Base-by-base conservation (phyloP, 1,139 yeast species). In the Suhomyces chickasaworum region DNA sequence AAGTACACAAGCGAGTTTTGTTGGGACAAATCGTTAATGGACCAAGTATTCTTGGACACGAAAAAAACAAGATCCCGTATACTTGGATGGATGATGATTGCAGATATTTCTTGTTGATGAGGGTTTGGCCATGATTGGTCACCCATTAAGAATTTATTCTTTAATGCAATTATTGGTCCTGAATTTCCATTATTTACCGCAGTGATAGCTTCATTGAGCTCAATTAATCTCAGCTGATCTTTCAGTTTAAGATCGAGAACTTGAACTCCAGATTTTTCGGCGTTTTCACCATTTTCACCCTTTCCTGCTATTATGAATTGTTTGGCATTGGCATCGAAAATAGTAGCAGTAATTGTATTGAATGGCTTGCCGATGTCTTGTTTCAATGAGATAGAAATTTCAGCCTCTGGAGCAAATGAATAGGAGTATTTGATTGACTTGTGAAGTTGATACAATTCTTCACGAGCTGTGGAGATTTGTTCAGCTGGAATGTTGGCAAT, bases 391-490 rank as follows among this genome's bases (percentile, higher is more conserved):
- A 60, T 42, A 3, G 48, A 17, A 4, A 63, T 30, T 4, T 44
- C 34, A 31, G 48, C 43, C 7, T 59, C 64, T 9, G 62, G 53
- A 2, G 44, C 42, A 10, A 66, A 53, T 1, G 71, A 65, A n/a
- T 69, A 59, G 12, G 66, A 57, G 4, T 66, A 60, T 51, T 77
- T 78, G 44, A 65, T 64, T 2, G 74, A 56, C 52, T 76, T 78
- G 54, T 79, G 83, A 4, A 68, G 37, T 22, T 61, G 63, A 53
- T 73, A 77, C 20, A 79, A 61, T 31, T 64, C 64, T 13, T 65
- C 69, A 29, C 74, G 66, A 2, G 80, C 77, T 7, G 44, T 41
- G 4, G 60, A 51, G 17, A 77, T 67, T 2, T 55, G 53, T 0
- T 60, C 66, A 3, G 51, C 60, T 0, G 70, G 66, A 12, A 53